A percentile compares a stretch with the other conserved stretches of the same genome.
phyloP scores from a whole-genome alignment of 148 eudicot genomes.

The Nepenthes gracilis region DNA sequence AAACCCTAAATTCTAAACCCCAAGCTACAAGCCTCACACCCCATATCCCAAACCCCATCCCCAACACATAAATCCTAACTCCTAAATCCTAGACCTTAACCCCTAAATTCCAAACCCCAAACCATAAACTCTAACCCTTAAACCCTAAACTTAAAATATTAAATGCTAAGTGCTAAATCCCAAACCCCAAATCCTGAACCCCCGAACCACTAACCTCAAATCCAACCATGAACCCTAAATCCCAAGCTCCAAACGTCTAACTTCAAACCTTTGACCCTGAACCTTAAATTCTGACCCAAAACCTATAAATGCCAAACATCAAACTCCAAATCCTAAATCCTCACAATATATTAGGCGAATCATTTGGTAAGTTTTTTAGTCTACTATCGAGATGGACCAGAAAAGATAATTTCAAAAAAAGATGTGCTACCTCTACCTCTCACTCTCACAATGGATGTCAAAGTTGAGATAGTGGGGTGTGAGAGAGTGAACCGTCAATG shows the following conservation, averaged over 20 bases:
- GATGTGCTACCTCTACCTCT: too few relatives aligned
- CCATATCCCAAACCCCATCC: constrained; percentile 3
- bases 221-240: constrained; percentile 1
- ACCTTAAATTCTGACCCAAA: constrained; percentile 6
- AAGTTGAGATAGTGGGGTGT: too few relatives aligned
- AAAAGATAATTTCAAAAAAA: too few relatives aligned
- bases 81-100: constrained; percentile 9
- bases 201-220: constrained; percentile 11
- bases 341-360: too few relatives aligned
- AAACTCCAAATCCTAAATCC: constrained; percentile 8
- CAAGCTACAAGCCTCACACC: neutral
- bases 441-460: too few relatives aligned
- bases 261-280: neutral
- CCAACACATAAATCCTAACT: constrained; percentile 6
- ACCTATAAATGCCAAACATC: constrained; percentile 8
- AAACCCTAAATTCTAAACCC: constrained; percentile 3
- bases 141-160: constrained; percentile 5
- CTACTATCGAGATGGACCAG: too few relatives aligned
- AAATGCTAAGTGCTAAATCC: constrained; percentile 5
- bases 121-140: constrained; percentile 5
- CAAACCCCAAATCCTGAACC: constrained; percentile 2
- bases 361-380: too few relatives aligned
- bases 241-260: neutral
- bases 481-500: too few relatives aligned
- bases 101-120: constrained; percentile 1